Base-by-base conservation (phyloP, 2,329 filamentous ascomycete genomes). In the Bipolaris gigantea region DNA sequence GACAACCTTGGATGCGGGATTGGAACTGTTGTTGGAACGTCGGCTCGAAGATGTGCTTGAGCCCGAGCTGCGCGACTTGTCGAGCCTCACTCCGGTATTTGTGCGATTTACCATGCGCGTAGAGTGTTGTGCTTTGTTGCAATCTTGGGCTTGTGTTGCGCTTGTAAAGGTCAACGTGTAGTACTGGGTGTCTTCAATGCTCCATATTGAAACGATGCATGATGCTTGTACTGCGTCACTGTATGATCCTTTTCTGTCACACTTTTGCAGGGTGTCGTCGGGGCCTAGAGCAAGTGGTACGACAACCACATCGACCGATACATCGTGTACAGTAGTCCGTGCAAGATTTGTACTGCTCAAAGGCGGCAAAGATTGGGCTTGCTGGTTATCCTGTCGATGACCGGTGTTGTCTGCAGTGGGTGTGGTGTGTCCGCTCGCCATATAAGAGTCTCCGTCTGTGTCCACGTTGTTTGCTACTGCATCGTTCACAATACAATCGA, bases 171-270 rank as follows among this genome's bases (percentile, higher is more conserved):
- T 90, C 53, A 92, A 76, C 1, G 87, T 91, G 67, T 86, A 92
- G 72, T 87, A 91, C 9, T 81, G 84, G 61, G 86, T 82, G 18
- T 81, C 80, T 38, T 89, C 84, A 35, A 88, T 83, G n/a, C 83
- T 78, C 86, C 88, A 92, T 6, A 89, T 83, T 0, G 86, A 89
- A 19, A 92, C 84, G 42, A 91, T 89, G 86, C 92, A 89, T 60
- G 87, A 88, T 19, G 89, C 86, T 58, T 84, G 83, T 0, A 84
- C 72, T 30, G 80, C 75, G 30, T 66, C 51, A 8, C 60, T 52
- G 25, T 63, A 57, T 5, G 63, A 50, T 8, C 36, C 42, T 34
- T 53, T 63, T 45, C 48, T 59, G 32, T 66, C 62, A 23, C 41
- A 48, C 30, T 58, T 62, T 35, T 55, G 53, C 21, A 60, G 45